phyloP scores from a whole-genome alignment of 495 filamentous ascomycete species.

The Penicillium crystallinum region DNA sequence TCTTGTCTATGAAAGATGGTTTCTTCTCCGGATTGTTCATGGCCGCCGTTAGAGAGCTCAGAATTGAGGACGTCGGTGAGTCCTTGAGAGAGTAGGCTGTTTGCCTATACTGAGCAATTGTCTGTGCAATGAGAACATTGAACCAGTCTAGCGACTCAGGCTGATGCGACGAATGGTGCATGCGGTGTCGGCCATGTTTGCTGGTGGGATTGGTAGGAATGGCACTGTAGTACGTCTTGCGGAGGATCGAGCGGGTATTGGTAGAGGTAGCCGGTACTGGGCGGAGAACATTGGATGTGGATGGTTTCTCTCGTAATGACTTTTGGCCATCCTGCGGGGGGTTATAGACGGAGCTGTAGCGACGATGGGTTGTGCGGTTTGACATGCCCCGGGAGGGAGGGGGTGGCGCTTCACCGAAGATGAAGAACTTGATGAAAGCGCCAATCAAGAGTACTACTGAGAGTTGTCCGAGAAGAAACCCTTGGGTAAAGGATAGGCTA shows the following conservation, averaged over 20 bases:
- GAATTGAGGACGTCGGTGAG: conserved; percentile 61
- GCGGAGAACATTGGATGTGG: conserved; percentile 67
- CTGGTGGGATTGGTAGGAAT: conserved; percentile 41
- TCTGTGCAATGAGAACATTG: conserved; percentile 95
- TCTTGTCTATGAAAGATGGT: conserved; percentile 88
- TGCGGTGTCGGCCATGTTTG: conserved; percentile 43
- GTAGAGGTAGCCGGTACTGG: conserved; percentile 50
- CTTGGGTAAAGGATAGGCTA: conserved; percentile 47
- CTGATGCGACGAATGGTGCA: conserved; percentile 71
- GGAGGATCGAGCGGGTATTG: conserved; percentile 85
- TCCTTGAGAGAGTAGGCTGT: conserved; percentile 82
- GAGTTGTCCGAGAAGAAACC: conserved; percentile 88
- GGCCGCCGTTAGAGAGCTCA: conserved; percentile 84
- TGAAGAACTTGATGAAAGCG: conserved; percentile 99
- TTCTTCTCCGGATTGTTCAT: conserved; percentile 76
- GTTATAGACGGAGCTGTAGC: conserved; percentile 56
- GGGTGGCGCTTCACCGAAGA: conserved; percentile 89
- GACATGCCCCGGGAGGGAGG: conserved; percentile 73
- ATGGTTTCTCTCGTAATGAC: conserved; percentile 68
- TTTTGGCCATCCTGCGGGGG: conserved; percentile 25
- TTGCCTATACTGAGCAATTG: conserved; percentile 88
- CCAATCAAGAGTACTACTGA: conserved; percentile 85
- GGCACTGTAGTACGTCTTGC: conserved; percentile 97
- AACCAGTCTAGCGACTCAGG: conserved; percentile 99
- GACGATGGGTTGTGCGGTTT: conserved; percentile 56